Evolutionary conservation across 2,329 filamentous ascomycete species (phyloP), one percentile per base, ranked within the genome.

Genomic region (Fusarium sp.): DNA sequence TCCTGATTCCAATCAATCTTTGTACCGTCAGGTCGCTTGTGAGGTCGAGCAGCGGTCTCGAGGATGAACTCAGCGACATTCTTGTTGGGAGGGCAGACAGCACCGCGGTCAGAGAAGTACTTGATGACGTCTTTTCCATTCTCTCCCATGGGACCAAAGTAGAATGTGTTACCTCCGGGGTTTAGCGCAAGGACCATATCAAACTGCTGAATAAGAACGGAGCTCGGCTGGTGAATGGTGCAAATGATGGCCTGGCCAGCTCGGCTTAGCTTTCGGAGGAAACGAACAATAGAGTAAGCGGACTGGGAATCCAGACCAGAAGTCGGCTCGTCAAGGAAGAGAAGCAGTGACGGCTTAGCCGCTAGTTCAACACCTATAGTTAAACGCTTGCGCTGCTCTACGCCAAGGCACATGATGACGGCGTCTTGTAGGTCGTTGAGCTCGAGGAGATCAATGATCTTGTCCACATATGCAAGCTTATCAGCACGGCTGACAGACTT

Each of bases 1-100:
- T 92, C 90, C 35, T 92, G 85, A 73, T 91, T 90, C 91, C 91
- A 94, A 73, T 93, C 84, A 41, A 92, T 66, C 52, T 77, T 78
- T 20, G 75, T 78, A 8, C 77, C 79, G 20, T 80, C 77, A 5
- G 74, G 72, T 20, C 72, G 75, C 37, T 59, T 73, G 31, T 77
- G 76, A 9, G 78, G 76, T 6, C 75, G 70, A 3, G 80, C 79
- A 2, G 80, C 78, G 8, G 81, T 82, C 70, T 84, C 82, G 1
- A 85, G 75, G 35, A 85, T 79, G 62, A 84, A 84, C 69, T 85
- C 83, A 51, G 83, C 82, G 15, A 83, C 70, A 78, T 86, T 83
- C 72, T 81, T 79, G 20, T 70, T 74, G 0, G 88, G 87, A 4
- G 90, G 90, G 58, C 90, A 92, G 31, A 85, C 79, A 4, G 88